Evolutionary conservation across 345 rosid genomes (phyloP).

Genomic region (Eucalyptus erythrocorys): DNA sequence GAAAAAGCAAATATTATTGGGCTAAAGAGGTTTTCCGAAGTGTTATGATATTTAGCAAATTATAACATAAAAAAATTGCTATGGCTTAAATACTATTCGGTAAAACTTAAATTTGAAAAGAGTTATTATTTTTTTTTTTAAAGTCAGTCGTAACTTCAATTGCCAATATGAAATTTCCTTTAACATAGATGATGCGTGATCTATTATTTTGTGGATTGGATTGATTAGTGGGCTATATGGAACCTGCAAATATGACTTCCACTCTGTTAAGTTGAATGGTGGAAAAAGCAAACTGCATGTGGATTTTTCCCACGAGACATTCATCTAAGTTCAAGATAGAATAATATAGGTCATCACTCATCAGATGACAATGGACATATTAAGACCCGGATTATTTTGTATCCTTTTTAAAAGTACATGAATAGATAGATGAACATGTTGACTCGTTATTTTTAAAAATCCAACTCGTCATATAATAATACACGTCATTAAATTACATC

Average conservation of each 20-base stretch:
- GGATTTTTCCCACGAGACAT: neutral
- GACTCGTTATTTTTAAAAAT: neutral
- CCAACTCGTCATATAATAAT: neutral
- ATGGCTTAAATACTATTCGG: fast-evolving
- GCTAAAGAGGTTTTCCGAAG: fast-evolving
- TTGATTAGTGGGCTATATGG: neutral
- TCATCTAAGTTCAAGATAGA: too few relatives aligned
- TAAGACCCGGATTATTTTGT: fast-evolving
- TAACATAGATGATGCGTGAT: neutral
- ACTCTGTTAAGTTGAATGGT: too few relatives aligned
- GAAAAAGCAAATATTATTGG: too few relatives aligned
- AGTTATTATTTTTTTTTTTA: too few relatives aligned
- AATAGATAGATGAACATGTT: too few relatives aligned
- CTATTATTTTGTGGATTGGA: neutral
- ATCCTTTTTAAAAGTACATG: neutral
- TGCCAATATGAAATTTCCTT: neutral
- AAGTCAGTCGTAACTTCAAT: neutral
- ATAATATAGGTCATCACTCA: fast-evolving
- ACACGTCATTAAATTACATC: fast-evolving
- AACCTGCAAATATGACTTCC: neutral
- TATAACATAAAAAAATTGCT: too few relatives aligned
- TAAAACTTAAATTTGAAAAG: too few relatives aligned
- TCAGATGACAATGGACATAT: fast-evolving
- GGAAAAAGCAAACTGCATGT: neutral
- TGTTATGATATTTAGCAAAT: too few relatives aligned